These are phyloP conservation scores for Candida tibetensis DNA, from an alignment of 805 yeast species.

Conservation along the genomic window DNA sequence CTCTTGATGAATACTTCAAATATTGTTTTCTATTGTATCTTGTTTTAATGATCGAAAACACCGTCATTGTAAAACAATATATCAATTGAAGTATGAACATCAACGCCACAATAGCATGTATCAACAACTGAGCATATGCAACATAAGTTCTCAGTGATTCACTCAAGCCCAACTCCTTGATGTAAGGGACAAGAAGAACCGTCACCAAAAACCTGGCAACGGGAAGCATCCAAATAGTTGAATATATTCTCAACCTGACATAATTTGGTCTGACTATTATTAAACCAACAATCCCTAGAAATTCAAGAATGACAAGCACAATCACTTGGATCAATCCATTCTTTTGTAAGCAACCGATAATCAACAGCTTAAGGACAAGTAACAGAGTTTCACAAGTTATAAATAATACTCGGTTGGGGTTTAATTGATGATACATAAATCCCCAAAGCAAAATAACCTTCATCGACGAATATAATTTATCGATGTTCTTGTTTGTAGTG, in stretches of 20 bases:
- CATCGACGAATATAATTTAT: slow-evolving; percentile 46
- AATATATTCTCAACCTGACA: slow-evolving; percentile 24
- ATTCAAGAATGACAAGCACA: slow-evolving; percentile 35
- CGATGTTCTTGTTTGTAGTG: slow-evolving; percentile 17
- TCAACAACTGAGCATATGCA: slow-evolving; percentile 41
- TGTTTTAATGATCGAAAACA: slow-evolving; percentile 18
- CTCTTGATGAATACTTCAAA: slow-evolving; percentile 3
- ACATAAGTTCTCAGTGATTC: slow-evolving; percentile 41
- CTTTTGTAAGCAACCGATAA: slow-evolving; percentile 44
- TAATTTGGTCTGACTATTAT: slow-evolving; percentile 27
- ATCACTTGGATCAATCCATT: slow-evolving; percentile 46
- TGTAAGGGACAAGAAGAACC: slow-evolving; percentile 42
- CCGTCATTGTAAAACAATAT: slow-evolving; percentile 27
- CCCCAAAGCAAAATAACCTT: slow-evolving; percentile 48
- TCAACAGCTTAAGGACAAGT: slow-evolving; percentile 32
- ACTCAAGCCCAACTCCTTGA: slow-evolving; percentile 31
- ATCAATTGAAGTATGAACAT: slow-evolving; percentile 28
- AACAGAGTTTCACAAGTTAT: slow-evolving; percentile 12
- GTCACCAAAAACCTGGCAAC: slow-evolving; percentile 39
- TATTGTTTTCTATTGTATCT: slow-evolving; percentile 7
- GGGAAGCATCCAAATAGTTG: slow-evolving; percentile 34
- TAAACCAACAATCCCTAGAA: slow-evolving; percentile 22
- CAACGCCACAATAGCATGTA: slow-evolving; percentile 36
- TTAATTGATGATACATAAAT: slow-evolving; percentile 40
- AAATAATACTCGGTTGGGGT: slow-evolving; percentile 42